These are phyloP conservation scores for Aspergillus tanneri DNA, from an alignment of 2,329 filamentous ascomycete species.

Conservation along the genomic window DNA sequence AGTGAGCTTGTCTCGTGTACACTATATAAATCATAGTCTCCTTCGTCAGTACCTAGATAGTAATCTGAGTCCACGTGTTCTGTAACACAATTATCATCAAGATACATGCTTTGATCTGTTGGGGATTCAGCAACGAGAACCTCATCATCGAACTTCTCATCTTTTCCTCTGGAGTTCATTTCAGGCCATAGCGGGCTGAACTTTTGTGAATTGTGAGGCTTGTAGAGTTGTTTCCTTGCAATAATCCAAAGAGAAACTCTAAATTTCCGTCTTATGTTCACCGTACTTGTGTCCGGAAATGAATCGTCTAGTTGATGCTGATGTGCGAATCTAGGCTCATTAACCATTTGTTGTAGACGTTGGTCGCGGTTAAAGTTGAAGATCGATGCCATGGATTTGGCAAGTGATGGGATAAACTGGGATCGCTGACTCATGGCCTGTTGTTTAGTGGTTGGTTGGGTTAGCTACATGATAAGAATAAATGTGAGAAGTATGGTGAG, in stretches of 20 bases:
- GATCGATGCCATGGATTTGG: conserved; percentile 36
- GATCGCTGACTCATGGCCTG: conserved; percentile 40
- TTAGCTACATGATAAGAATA: not conserved
- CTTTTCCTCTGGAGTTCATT: not conserved
- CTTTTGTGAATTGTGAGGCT: conserved; percentile 13
- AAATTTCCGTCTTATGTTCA: conserved; percentile 20
- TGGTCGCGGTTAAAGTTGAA: conserved; percentile 24
- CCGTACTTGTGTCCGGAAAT: not conserved
- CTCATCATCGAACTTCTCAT: not conserved
- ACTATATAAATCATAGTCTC: not conserved
- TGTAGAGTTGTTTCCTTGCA: conserved; percentile 29
- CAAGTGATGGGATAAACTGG: conserved; percentile 34
- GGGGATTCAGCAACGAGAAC: conserved; percentile 1
- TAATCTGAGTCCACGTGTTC: conserved; percentile 2
- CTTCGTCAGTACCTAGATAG: conserved; percentile 6
- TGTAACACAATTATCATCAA: not conserved
- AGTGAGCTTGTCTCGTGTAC: not conserved
- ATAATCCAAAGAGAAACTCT: conserved; percentile 34
- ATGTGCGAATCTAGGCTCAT: not conserved
- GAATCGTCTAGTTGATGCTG: not conserved
- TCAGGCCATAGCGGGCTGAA: conserved; percentile 1
- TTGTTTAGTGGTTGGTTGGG: not conserved
- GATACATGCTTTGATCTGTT: not conserved
- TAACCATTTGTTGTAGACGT: conserved; percentile 16
- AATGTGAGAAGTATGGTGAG: not conserved